phyloP scores from a whole-genome alignment of 805 yeast species.

The Hanseniaspora guilliermondii region DNA sequence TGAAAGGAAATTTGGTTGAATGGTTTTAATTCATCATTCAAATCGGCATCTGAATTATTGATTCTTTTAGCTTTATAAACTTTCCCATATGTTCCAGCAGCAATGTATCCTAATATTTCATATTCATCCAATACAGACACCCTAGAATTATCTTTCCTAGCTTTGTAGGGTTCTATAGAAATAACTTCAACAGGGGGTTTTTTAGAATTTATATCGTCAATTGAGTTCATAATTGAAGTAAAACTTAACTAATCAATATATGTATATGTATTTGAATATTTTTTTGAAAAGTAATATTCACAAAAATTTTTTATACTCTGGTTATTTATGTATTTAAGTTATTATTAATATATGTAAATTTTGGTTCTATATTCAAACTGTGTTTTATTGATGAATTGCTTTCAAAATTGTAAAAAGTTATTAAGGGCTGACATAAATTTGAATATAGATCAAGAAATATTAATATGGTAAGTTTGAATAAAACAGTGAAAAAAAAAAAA shows the following conservation, averaged over 20 bases:
- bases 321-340: too few species aligned
- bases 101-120: constrained; percentile 85
- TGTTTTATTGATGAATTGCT: too few species aligned
- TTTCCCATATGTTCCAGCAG: constrained; percentile 97
- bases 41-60: neutral
- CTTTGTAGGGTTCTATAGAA: constrained; percentile 46
- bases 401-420: too few species aligned
- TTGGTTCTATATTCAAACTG: too few species aligned
- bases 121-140: constrained; percentile 71
- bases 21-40: constrained; percentile 1
- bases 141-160: constrained; percentile 52
- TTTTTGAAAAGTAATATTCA: too few species aligned
- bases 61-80: constrained; percentile 76
- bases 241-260: too few species aligned
- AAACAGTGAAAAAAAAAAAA: neutral
- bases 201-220: neutral
- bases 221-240: neutral
- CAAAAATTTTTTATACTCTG: too few species aligned
- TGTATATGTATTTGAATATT: too few species aligned
- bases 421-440: too few species aligned
- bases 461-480: neutral
- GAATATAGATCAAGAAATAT: too few species aligned
- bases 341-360: too few species aligned
- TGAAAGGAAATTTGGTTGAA: neutral
- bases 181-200: constrained; percentile 33